A percentile compares a stretch with the other conserved stretches of the same genome.
Conservation (phyloP, 371 early-diverging fungal species). For the Dichotomocladium elegans region DNA sequence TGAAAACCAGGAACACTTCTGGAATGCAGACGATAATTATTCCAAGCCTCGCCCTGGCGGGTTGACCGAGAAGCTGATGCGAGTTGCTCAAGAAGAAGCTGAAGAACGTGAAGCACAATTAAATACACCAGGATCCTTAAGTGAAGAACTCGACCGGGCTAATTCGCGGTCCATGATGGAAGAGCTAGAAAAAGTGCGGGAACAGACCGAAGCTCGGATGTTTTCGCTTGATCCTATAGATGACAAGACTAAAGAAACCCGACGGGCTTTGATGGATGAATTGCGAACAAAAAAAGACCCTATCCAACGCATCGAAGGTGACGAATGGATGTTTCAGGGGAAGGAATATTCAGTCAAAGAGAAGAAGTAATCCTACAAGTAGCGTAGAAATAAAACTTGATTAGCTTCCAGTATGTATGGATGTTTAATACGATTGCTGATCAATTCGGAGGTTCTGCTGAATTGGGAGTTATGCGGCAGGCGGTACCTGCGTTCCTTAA, state of each 20-base stretch:
- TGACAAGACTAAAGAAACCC: neutral
- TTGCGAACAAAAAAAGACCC: too few relatives aligned
- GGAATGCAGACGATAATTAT: constrained; percentile 1
- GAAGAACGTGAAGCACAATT: constrained; percentile 1
- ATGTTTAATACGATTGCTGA: too few relatives aligned
- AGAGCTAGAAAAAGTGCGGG: constrained; percentile 1
- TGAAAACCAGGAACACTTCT: neutral
- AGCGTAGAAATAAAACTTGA: too few relatives aligned
- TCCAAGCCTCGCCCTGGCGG: neutral
- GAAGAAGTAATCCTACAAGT: neutral
- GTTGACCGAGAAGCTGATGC: constrained; percentile 7
- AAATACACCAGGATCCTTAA: neutral
- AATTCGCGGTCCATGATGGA: neutral
- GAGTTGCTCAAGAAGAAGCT: constrained; percentile 7
- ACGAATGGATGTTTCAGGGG: constrained; percentile 15
- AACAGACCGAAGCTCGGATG: neutral
- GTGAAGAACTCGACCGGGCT: constrained; percentile 8
- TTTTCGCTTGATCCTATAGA: constrained; percentile 6
- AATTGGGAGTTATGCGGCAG: too few relatives aligned
- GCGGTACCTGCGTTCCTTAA: too few relatives aligned
- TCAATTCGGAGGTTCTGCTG: too few relatives aligned
- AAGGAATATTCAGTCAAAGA: constrained; percentile 10
- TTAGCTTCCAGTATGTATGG: too few relatives aligned
- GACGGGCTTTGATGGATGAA: neutral
- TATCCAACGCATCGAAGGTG: constrained; percentile 8